These are phyloP conservation scores for Hygrophoropsis aurantiaca DNA, from an alignment of 768 basidiomycete genomes.

Conservation along the genomic window DNA sequence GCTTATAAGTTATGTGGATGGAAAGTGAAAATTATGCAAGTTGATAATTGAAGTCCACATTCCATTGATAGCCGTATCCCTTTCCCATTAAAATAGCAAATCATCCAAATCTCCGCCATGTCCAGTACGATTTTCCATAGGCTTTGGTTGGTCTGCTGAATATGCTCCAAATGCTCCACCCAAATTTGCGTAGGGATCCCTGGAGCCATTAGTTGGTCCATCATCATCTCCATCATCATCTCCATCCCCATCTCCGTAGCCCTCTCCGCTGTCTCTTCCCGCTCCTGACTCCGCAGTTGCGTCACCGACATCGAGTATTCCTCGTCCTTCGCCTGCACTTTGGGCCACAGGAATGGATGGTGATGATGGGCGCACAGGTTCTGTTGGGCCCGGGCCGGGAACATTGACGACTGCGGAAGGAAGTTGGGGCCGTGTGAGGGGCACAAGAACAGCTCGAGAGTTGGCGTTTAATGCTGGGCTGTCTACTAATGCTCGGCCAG, in stretches of 20 bases:
- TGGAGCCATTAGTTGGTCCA: constrained; percentile 23
- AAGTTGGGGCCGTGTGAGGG: constrained; percentile 53
- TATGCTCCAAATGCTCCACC: constrained; percentile 77
- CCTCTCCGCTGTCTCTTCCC: constrained; percentile 19
- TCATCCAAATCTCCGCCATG: constrained; percentile 60
- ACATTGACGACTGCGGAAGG: constrained; percentile 46
- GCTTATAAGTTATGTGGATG: neutral
- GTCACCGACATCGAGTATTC: constrained; percentile 19
- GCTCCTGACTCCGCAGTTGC: constrained; percentile 1
- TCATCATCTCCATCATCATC: constrained; percentile 42
- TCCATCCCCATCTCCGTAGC: constrained; percentile 31
- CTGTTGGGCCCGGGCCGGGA: constrained; percentile 51
- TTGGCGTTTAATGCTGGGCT: constrained; percentile 87
- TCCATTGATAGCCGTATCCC: neutral
- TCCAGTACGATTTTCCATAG: constrained; percentile 45
- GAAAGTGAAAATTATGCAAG: neutral
- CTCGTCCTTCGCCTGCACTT: constrained; percentile 11
- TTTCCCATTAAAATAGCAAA: constrained; percentile 52
- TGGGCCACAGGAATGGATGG: constrained; percentile 28
- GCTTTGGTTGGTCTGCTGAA: constrained; percentile 68
- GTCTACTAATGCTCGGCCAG: constrained; percentile 79
- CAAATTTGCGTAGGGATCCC: constrained; percentile 84
- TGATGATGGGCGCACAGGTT: constrained; percentile 24
- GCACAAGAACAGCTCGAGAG: constrained; percentile 71
- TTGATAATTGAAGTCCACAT: constrained; percentile 2